Base-by-base conservation (phyloP, 306 rosid species). In the Heteromeles arbutifolia region DNA sequence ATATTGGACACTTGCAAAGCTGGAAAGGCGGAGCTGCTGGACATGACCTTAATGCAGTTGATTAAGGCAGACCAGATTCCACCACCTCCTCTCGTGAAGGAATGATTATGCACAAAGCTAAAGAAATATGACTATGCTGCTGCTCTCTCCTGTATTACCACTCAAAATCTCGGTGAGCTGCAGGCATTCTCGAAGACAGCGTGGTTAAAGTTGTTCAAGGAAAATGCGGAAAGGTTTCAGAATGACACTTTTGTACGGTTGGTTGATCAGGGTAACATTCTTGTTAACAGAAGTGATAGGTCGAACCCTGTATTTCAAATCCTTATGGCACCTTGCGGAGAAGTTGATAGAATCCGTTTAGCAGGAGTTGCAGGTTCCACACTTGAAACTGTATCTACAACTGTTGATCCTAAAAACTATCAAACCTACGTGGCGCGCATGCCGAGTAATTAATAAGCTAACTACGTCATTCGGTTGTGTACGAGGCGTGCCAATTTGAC, bases 1-100 rank as follows among this genome's bases (percentile, higher is more conserved):
- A 70, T 91, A 84, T 57, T 94, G 81, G 87, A 81, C 54, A 96
- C 96, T 83, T 87, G 87, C 15, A 83, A 87, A 86, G 92, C 89
- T 53, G 96, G 93, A 83, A 90, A 85, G 98, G 98, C 89, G 73
- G 89, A 80, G 84, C 84, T 90, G 32, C 77, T 92, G 82, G 97
- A 88, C 79, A 80, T 79, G 76, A 86, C 93, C 37, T 92, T 95
- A 97, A 82, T 69, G 88, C 90, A 92, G 81, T 83, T 94, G 73
- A 73, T 70, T 0, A 74, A 82, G 56, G 85, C 81, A 10, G 89
- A 72, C 77, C 87, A 88, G 19, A 50, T 12, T 72, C 89, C 82
- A 6, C 89, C 95, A 0, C 61, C 86, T 43, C 58, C 90, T 73
- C 85, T 94, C 58, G 67, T 89, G 62, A 88, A 87, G 81, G 96